A percentile compares a stretch with the other conserved stretches of the same genome.
phyloP scores from a whole-genome alignment of 805 yeast genomes.

The Lachancea lanzarotensis region DNA sequence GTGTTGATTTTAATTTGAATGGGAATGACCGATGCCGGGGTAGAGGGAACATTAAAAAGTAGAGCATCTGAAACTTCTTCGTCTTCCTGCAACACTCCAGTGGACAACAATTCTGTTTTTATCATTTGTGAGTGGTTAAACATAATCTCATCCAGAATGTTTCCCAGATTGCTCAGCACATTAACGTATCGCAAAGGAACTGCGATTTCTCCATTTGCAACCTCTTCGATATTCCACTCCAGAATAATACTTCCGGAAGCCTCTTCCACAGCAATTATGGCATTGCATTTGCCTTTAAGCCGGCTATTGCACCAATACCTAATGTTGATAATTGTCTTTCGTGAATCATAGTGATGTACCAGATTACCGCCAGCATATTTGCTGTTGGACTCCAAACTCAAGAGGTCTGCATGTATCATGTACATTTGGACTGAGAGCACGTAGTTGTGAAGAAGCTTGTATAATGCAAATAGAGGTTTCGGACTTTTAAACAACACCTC shows the following conservation, averaged over 20 bases:
- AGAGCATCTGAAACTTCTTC: slow-evolving; percentile 27
- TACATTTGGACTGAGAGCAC: slow-evolving; percentile 30
- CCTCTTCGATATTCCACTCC: slow-evolving; percentile 22
- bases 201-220: slow-evolving; percentile 12
- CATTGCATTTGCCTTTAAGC: slow-evolving; percentile 25
- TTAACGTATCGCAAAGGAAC: slow-evolving; percentile 23
- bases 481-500: slow-evolving; percentile 27
- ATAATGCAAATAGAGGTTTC: slow-evolving; percentile 24
- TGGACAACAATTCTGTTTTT: slow-evolving; percentile 25
- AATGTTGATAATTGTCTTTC: slow-evolving; percentile 27
- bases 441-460: slow-evolving; percentile 31
- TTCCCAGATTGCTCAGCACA: slow-evolving; percentile 25
- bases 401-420: slow-evolving; percentile 28
- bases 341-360: slow-evolving; percentile 30
- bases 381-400: slow-evolving; percentile 24
- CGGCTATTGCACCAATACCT: slow-evolving; percentile 32
- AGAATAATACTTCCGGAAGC: slow-evolving; percentile 20
- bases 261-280: slow-evolving; percentile 27
- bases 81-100: slow-evolving; percentile 28
- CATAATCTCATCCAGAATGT: slow-evolving; percentile 31
- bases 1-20: slow-evolving; percentile 30
- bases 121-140: slow-evolving; percentile 32
- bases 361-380: slow-evolving; percentile 31
- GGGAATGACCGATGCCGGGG: slow-evolving; percentile 28
- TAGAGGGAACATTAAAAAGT: slow-evolving; percentile 30